Evolutionary conservation across 768 basidiomycete genomes (phyloP).

Genomic region (Arthromyces matolae): DNA sequence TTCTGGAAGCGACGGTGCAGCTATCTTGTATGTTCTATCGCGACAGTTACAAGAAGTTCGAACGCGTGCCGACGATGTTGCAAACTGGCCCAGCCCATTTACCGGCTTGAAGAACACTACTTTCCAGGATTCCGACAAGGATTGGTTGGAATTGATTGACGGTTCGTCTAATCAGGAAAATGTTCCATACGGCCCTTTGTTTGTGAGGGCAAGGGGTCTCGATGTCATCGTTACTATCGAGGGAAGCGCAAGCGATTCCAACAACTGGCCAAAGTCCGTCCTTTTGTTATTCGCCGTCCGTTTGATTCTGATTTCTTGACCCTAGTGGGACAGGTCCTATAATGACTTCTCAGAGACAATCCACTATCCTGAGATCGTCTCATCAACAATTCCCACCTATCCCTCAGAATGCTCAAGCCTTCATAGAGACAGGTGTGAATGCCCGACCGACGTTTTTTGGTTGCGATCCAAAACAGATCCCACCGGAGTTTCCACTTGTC

Average conservation of each 20-base stretch:
- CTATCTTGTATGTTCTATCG: slow-evolving; percentile 45
- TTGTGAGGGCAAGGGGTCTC: slow-evolving; percentile 63
- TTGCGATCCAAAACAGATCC: slow-evolving; percentile 49
- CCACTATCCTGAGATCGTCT: slow-evolving; percentile 39
- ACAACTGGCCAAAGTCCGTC: slow-evolving; percentile 67
- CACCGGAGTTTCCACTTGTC: slow-evolving; percentile 61
- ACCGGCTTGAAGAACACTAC: slow-evolving; percentile 42
- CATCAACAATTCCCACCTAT: slow-evolving; percentile 66
- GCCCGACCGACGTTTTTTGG: slow-evolving; percentile 77
- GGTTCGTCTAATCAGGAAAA: slow-evolving; percentile 70
- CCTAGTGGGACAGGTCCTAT: slow-evolving; percentile 58
- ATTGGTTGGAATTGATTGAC: slow-evolving; percentile 63
- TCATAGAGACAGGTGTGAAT: slow-evolving; percentile 59
- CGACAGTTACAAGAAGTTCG: slow-evolving; percentile 46
- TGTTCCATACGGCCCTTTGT: slow-evolving; percentile 65
- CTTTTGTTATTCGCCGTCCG: too few species aligned
- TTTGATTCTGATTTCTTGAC: too few species aligned
- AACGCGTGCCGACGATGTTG: slow-evolving; percentile 54
- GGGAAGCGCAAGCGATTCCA: slow-evolving; percentile 52
- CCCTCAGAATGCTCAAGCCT: slow-evolving; percentile 46
- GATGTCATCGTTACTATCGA: slow-evolving; percentile 81
- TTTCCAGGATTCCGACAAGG: slow-evolving; percentile 50
- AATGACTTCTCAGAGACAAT: slow-evolving; percentile 40
- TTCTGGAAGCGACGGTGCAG: slow-evolving; percentile 30
- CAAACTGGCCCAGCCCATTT: slow-evolving; percentile 69